Conservation (phyloP, 345 rosid genomes). For the Arabis hirsuta region DNA sequence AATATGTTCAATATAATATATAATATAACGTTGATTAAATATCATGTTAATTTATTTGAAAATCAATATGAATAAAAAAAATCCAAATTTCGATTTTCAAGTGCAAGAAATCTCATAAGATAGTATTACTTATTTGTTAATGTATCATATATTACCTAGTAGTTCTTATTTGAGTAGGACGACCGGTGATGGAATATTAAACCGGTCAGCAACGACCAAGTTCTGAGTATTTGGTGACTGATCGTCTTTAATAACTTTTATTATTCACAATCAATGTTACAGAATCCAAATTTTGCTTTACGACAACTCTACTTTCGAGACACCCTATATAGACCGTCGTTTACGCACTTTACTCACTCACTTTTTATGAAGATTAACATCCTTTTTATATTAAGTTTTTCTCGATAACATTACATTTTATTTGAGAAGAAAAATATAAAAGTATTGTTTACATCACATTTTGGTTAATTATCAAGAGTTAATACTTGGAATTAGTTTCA, state of each 20-base stretch:
- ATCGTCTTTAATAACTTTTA: neutral
- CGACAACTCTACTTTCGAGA: slow-evolving; percentile 17
- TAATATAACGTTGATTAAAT: slow-evolving; percentile 14
- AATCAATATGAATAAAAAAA: neutral
- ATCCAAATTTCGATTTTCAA: neutral
- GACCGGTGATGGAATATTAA: neutral
- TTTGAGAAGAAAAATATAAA: neutral
- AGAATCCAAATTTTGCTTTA: slow-evolving; percentile 15
- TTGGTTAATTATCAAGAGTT: too few relatives aligned
- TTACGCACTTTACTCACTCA: neutral
- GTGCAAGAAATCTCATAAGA: neutral
- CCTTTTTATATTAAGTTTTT: neutral
- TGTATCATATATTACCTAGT: neutral
- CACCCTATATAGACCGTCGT: slow-evolving; percentile 15
- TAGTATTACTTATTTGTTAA: neutral
- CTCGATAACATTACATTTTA: neutral
- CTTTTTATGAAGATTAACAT: neutral
- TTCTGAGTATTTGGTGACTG: slow-evolving; percentile 12
- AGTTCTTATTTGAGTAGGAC: neutral
- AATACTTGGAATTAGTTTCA: too few relatives aligned
- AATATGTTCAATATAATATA: too few relatives aligned
- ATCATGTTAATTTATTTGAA: neutral
- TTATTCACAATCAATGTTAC: neutral
- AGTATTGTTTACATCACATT: too few relatives aligned
- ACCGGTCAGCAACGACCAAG: neutral